phyloP scores from a whole-genome alignment of 352 stramenopile species.

The Pythium volutum region DNA sequence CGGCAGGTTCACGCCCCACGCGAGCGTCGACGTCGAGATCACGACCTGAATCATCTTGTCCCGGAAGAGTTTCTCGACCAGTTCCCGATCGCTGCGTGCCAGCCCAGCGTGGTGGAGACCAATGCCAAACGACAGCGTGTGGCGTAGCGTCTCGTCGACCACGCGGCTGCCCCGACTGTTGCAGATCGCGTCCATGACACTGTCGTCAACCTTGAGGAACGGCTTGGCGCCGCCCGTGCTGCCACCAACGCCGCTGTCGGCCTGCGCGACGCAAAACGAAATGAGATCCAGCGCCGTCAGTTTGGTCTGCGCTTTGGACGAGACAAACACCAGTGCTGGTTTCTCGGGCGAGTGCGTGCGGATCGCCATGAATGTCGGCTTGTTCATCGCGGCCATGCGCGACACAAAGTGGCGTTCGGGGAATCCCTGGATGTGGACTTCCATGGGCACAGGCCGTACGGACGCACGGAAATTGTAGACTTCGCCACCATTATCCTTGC shows the following conservation, averaged over 20 bases:
- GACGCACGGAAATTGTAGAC: constrained; percentile 95
- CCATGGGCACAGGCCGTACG: constrained; percentile 96
- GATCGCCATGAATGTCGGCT: constrained; percentile 97
- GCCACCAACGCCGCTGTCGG: constrained; percentile 44
- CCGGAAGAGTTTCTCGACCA: constrained; percentile 97
- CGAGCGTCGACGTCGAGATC: constrained; percentile 91
- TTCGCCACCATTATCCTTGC: constrained; percentile 57
- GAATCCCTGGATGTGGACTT: constrained; percentile 96
- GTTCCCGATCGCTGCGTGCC: constrained; percentile 83
- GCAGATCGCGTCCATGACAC: constrained; percentile 86
- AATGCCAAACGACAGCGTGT: constrained; percentile 98
- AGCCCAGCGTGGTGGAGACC: constrained; percentile 96
- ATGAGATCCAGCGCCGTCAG: constrained; percentile 98
- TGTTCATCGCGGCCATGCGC: constrained; percentile 99
- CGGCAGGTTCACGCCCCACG: constrained; percentile 96
- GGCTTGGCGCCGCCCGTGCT: constrained; percentile 86
- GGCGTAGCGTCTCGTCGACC: constrained; percentile 90
- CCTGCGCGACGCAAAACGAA: constrained; percentile 81
- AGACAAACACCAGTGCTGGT: constrained; percentile 97
- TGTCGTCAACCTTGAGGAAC: constrained; percentile 93
- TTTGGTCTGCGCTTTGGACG: constrained; percentile 96
- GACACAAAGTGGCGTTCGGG: constrained; percentile 96
- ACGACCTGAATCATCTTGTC: constrained; percentile 96
- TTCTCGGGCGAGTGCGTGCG: constrained; percentile 93
- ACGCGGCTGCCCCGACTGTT: constrained; percentile 55